Evolutionary conservation across 2,329 filamentous ascomycete genomes (phyloP), one percentile per base, ranked within the genome.

Genomic region (Trichoderma semiorbis): DNA sequence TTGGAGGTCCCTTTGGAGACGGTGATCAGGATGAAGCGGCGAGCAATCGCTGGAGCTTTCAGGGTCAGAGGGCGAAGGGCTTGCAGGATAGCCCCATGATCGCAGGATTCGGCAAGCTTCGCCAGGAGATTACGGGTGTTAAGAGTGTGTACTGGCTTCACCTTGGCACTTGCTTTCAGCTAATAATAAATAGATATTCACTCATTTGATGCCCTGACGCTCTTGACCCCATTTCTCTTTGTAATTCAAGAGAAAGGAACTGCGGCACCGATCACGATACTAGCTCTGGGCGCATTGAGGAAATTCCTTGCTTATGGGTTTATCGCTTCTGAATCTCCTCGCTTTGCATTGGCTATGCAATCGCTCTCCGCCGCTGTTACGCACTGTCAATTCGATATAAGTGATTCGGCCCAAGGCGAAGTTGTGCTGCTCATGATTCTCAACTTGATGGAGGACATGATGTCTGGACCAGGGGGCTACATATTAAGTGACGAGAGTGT

Each of bases 61-160:
- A 96, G 73, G 96, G 95, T 39, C 97, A 97, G 87, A 97, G 94
- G 83, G 95, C 95, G 66, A 97, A 95, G 85, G 97, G 94, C 84
- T 92, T 98, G 88, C 94, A 98, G 83, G 96, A 98, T 82, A 97
- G 98, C 78, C 96, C 96, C 50, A 87, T 99, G 77, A 97, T 99
- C 85, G 92, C 94, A 74, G 95, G 94, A 16, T 99, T 99, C 83
- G 94, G 95, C 65, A 92, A 94, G 77, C 84, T 99, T 75, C 90
- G 96, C 73, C 92, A 93, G 78, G 95, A 98, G 79, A 86, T 99
- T 76, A 94, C 95, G 74, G 90, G 90, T 63, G 93, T 95, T 77
- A 95, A 91, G 89, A 90, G 92, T 93, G 83, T 69, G 82, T 55
- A 61, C 21, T 43, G n/a, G n/a, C 18, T 69, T 61, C 14, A 58